phyloP scores from a whole-genome alignment of 1,139 yeast species.

The Pichia sp. region DNA sequence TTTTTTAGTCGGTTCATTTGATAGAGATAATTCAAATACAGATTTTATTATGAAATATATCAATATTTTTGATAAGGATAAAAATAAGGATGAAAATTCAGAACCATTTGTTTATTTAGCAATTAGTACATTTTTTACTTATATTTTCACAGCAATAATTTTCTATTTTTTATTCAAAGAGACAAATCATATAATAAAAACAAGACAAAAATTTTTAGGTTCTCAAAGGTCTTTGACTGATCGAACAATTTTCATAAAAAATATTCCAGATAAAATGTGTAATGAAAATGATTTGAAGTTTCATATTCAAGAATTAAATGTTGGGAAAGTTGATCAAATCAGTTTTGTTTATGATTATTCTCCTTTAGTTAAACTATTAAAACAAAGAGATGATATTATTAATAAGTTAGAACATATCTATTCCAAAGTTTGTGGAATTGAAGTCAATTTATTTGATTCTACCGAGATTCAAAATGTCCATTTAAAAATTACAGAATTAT shows the following conservation, averaged over 20 bases:
- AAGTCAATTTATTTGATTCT: constrained; percentile 26
- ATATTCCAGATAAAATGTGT: constrained; percentile 40
- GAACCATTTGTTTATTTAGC: constrained; percentile 39
- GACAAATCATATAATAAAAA: constrained; percentile 65
- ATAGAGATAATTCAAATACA: constrained; percentile 34
- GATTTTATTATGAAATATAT: not conserved
- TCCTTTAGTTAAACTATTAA: constrained; percentile 39
- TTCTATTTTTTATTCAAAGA: constrained; percentile 58
- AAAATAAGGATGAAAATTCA: constrained; percentile 14
- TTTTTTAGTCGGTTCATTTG: constrained; percentile 63
- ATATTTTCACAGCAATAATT: constrained; percentile 70
- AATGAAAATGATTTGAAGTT: constrained; percentile 40
- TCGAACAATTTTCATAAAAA: constrained; percentile 64
- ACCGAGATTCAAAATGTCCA: constrained; percentile 12
- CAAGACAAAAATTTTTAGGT: constrained; percentile 82
- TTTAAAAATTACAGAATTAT: constrained; percentile 7
- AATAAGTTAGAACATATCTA: constrained; percentile 40
- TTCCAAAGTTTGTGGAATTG: constrained; percentile 40
- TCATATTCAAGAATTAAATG: constrained; percentile 55
- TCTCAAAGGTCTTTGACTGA: constrained; percentile 88
- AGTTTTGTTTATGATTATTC: constrained; percentile 53
- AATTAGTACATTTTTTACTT: constrained; percentile 84
- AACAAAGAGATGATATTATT: constrained; percentile 33
- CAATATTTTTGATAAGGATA: not conserved
- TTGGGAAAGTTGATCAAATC: constrained; percentile 53